Conservation (phyloP, 2,329 filamentous ascomycete species). For the Alternaria ethzedia region DNA sequence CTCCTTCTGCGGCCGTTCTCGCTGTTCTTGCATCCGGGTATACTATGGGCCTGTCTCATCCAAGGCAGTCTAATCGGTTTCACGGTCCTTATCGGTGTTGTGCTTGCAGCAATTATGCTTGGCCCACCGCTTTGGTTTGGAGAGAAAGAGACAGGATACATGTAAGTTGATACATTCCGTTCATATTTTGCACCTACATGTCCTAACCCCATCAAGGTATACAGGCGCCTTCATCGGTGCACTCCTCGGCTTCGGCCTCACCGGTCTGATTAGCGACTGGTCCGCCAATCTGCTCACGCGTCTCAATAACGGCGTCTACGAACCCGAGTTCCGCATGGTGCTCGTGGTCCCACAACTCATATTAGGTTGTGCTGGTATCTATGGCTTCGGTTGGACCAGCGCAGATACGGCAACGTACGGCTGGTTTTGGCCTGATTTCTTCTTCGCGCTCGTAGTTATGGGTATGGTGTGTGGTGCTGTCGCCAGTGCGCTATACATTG, state of each 20-base stretch:
- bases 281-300: slow-evolving; percentile 73
- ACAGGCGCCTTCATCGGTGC: slow-evolving; percentile 85
- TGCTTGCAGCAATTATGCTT: slow-evolving; percentile 82
- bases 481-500: slow-evolving; percentile 83
- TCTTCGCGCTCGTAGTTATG: slow-evolving; percentile 82
- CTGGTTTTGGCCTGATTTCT: slow-evolving; percentile 78
- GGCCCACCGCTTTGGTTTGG: slow-evolving; percentile 82
- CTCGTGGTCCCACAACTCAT: slow-evolving; percentile 83
- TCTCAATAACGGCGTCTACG: slow-evolving; percentile 80
- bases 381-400: slow-evolving; percentile 80
- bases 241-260: slow-evolving; percentile 75
- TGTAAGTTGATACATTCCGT: slow-evolving; percentile 18
- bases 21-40: slow-evolving; percentile 34
- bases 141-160: slow-evolving; percentile 83
- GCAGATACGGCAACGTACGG: slow-evolving; percentile 66
- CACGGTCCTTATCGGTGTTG: slow-evolving; percentile 89
- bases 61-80: slow-evolving; percentile 93
- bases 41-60: slow-evolving; percentile 65
- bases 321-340: slow-evolving; percentile 87
- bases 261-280: slow-evolving; percentile 76
- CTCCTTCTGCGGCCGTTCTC: slow-evolving; percentile 63
- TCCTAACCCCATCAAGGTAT: neutral
- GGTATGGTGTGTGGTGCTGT: slow-evolving; percentile 94
- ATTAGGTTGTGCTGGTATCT: slow-evolving; percentile 78
- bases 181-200: neutral